These are phyloP conservation scores for Penicillium sp. DNA, from an alignment of 2,329 filamentous ascomycete species.

Conservation along the genomic window DNA sequence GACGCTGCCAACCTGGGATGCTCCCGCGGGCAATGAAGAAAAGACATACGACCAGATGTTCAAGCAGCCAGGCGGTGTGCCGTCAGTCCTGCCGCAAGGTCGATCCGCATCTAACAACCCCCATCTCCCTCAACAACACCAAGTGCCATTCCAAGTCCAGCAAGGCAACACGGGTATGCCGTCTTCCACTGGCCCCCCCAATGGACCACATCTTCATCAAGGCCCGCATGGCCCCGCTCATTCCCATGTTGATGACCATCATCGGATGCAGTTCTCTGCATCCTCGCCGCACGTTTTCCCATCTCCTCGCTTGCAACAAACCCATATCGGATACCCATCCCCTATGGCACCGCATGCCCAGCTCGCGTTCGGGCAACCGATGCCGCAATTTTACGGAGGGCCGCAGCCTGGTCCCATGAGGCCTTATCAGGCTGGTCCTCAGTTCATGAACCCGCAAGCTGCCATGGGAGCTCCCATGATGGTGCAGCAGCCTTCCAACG, in stretches of 20 bases:
- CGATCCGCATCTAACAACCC: constrained; percentile 57
- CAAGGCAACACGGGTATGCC: constrained; percentile 66
- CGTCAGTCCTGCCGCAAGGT: constrained; percentile 68
- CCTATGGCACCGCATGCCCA: constrained; percentile 67
- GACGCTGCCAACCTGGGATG: constrained; percentile 81
- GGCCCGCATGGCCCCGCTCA: constrained; percentile 65
- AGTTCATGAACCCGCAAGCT: constrained; percentile 69
- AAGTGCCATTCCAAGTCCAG: constrained; percentile 78
- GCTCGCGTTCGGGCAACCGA: constrained; percentile 67
- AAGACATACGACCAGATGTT: constrained; percentile 79
- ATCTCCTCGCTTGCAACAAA: constrained; percentile 73
- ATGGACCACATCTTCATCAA: constrained; percentile 74
- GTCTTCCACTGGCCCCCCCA: constrained; percentile 68
- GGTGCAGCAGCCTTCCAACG: constrained; percentile 69
- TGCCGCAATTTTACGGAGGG: constrained; percentile 66
- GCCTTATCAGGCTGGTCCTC: constrained; percentile 67
- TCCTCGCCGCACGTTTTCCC: constrained; percentile 81
- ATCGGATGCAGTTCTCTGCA: constrained; percentile 80
- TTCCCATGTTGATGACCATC: constrained; percentile 74
- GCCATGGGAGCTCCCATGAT: constrained; percentile 78
- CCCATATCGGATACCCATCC: constrained; percentile 65
- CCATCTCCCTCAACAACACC: constrained; percentile 76
- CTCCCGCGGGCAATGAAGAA: constrained; percentile 66
- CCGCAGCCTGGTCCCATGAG: constrained; percentile 70
- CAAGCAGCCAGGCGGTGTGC: constrained; percentile 60